Percentiles rank a stretch among this genome's conserved stretches.
These are phyloP conservation scores for Cercophora newfieldiana DNA, from an alignment of 495 filamentous ascomycete species.

Conservation along the genomic window DNA sequence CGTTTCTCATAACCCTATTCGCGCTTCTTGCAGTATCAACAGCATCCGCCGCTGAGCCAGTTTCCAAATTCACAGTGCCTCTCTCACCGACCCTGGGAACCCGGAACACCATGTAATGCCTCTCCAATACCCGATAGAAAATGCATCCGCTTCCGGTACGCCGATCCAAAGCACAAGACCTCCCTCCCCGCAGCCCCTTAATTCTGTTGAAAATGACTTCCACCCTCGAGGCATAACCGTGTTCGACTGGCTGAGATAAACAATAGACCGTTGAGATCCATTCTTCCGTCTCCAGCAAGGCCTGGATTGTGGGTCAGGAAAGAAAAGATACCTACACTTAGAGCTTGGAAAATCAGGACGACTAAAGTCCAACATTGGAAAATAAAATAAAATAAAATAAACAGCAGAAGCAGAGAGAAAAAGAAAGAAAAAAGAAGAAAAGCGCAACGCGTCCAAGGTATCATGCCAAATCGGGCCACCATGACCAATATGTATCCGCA, in stretches of 20 bases:
- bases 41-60: background rate
- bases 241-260: background rate
- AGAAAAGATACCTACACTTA: background rate
- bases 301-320: background rate
- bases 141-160: slow-evolving; percentile 1
- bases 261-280: background rate
- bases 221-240: background rate
- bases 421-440: slow-evolving; percentile 15
- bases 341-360: background rate
- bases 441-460: background rate
- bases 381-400: too few species aligned
- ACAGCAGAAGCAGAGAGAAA: background rate
- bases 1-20: background rate
- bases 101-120: background rate
- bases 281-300: background rate
- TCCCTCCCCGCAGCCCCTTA: background rate
- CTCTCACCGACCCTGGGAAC: slow-evolving; percentile 21
- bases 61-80: slow-evolving; percentile 20
- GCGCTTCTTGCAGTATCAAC: background rate
- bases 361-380: background rate
- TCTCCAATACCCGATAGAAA: background rate
- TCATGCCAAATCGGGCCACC: background rate
- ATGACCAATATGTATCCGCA: background rate
- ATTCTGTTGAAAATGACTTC: background rate
- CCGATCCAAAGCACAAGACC: slow-evolving; percentile 1